phyloP scores from a whole-genome alignment of 2,329 filamentous ascomycete genomes.

The Xylaria hypoxylon region DNA sequence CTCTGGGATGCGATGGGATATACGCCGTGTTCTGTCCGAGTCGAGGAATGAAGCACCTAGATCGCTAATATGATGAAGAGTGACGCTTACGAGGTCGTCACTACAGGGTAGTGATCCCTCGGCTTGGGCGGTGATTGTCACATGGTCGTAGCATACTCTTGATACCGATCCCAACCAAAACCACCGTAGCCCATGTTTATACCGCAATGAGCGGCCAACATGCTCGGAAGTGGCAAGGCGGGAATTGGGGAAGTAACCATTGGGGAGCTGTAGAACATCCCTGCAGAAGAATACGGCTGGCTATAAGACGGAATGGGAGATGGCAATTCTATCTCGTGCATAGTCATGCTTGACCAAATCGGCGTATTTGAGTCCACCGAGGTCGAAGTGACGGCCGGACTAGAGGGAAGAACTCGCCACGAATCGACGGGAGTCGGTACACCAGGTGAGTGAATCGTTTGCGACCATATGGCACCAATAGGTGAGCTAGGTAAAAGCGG shows the following conservation, averaged over 20 bases:
- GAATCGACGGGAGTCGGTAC: conserved; percentile 80
- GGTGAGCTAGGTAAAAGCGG: conserved; percentile 87
- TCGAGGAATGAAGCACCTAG: conserved; percentile 41
- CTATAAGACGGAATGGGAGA: conserved; percentile 85
- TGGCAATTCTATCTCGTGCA: conserved; percentile 79
- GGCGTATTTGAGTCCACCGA: conserved; percentile 77
- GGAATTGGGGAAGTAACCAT: conserved; percentile 79
- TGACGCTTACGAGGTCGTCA: conserved; percentile 56
- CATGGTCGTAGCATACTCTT: conserved; percentile 88
- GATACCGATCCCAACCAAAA: conserved; percentile 88
- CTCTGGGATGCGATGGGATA: conserved; percentile 43
- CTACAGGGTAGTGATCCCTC: conserved; percentile 60
- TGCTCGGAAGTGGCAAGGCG: conserved; percentile 84
- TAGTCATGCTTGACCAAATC: conserved; percentile 82
- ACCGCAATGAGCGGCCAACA: conserved; percentile 87
- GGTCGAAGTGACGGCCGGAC: conserved; percentile 78
- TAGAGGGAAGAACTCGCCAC: conserved; percentile 93
- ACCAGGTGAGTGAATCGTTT: conserved; percentile 71
- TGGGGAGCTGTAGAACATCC: conserved; percentile 83
- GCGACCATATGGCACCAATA: conserved; percentile 82
- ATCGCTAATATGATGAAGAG: conserved; percentile 45
- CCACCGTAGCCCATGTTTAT: conserved; percentile 79
- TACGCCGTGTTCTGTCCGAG: conserved; percentile 44
- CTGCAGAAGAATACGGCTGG: conserved; percentile 78
- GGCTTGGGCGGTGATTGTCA: conserved; percentile 73